Evolutionary conservation across 768 basidiomycete species (phyloP).

Genomic region (Amanita inopinata): DNA sequence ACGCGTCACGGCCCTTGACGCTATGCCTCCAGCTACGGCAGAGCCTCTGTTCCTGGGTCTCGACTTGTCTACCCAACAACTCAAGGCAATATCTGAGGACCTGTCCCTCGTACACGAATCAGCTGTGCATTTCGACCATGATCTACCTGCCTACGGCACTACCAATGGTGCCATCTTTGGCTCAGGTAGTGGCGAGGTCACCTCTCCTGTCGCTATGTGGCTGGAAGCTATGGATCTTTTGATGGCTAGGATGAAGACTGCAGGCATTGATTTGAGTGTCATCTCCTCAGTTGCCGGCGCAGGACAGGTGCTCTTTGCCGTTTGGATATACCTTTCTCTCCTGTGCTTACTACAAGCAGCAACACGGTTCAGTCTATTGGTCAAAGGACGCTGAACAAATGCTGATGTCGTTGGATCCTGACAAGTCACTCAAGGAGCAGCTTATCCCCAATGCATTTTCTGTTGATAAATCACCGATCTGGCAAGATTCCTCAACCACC

Average conservation of each 20-base stretch:
- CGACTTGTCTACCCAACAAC: slow-evolving; percentile 79
- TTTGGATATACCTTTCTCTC: background rate
- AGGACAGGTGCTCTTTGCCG: slow-evolving; percentile 46
- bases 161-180: slow-evolving; percentile 57
- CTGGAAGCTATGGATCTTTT: slow-evolving; percentile 79
- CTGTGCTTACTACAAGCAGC: slow-evolving; percentile 29
- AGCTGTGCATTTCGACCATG: slow-evolving; percentile 71
- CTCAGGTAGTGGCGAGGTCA: slow-evolving; percentile 62
- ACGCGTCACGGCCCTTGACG: slow-evolving; percentile 2
- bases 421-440: slow-evolving; percentile 44
- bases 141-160: slow-evolving; percentile 62
- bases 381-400: slow-evolving; percentile 40
- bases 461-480: slow-evolving; percentile 62
- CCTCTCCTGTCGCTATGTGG: slow-evolving; percentile 77
- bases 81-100: slow-evolving; percentile 62
- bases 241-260: slow-evolving; percentile 47
- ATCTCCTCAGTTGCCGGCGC: slow-evolving; percentile 68
- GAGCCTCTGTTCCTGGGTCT: slow-evolving; percentile 65
- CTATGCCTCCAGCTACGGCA: too few species aligned
- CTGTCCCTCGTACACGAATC: slow-evolving; percentile 54
- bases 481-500: slow-evolving; percentile 87
- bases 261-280: slow-evolving; percentile 46
- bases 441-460: slow-evolving; percentile 60
- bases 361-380: slow-evolving; percentile 89
- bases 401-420: slow-evolving; percentile 44